These are phyloP conservation scores for Exophiala bonariae DNA, from an alignment of 2,329 filamentous ascomycete species.

Conservation along the genomic window DNA sequence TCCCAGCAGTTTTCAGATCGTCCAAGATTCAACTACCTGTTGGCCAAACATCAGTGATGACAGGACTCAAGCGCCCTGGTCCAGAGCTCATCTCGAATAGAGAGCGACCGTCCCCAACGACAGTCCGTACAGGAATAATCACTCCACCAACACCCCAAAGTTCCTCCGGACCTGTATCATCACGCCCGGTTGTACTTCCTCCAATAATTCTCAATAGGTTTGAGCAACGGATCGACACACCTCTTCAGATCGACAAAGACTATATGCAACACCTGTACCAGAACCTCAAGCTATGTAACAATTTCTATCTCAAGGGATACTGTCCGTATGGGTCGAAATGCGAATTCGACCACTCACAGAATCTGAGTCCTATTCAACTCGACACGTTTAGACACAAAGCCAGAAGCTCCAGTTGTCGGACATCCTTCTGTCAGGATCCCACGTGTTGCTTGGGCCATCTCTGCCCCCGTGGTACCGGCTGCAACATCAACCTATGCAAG, in stretches of 20 bases:
- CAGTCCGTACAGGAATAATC: slow-evolving; percentile 20
- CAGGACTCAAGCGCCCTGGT: slow-evolving; percentile 23
- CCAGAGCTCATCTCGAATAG: slow-evolving; percentile 10
- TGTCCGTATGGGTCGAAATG: slow-evolving; percentile 42
- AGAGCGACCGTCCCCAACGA: slow-evolving; percentile 6
- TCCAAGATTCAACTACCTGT: slow-evolving; percentile 44
- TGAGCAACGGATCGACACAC: slow-evolving; percentile 59
- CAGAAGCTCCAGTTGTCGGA: slow-evolving; percentile 22
- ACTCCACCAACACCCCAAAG: slow-evolving; percentile 9
- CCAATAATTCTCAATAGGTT: slow-evolving; percentile 38
- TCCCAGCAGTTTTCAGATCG: slow-evolving; percentile 55
- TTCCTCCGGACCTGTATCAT: slow-evolving; percentile 25
- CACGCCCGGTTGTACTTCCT: slow-evolving; percentile 34
- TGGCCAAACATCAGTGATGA: slow-evolving; percentile 1
- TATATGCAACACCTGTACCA: slow-evolving; percentile 46
- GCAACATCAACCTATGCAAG: slow-evolving; percentile 19
- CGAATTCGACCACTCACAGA: slow-evolving; percentile 22
- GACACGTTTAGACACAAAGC: slow-evolving; percentile 25
- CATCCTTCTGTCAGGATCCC: slow-evolving; percentile 21
- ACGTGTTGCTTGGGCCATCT: slow-evolving; percentile 23
- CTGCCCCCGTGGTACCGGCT: slow-evolving; percentile 17
- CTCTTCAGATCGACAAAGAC: slow-evolving; percentile 46
- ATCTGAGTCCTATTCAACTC: slow-evolving; percentile 18
- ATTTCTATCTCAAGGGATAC: slow-evolving; percentile 57
- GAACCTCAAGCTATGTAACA: slow-evolving; percentile 63